These are phyloP conservation scores for Cornus florida DNA, from an alignment of 148 eudicot genomes.

Conservation along the genomic window DNA sequence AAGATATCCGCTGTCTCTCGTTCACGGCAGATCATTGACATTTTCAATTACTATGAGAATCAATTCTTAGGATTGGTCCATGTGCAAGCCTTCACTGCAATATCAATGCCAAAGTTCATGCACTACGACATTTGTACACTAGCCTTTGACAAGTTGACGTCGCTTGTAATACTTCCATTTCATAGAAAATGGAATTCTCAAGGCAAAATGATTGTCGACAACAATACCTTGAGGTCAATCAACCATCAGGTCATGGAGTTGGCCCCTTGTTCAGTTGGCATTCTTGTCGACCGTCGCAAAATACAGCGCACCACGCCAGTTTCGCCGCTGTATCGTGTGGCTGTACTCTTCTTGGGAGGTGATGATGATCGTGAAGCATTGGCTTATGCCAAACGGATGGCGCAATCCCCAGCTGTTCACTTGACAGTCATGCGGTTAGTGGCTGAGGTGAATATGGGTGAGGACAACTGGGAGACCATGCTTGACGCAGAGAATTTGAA, in stretches of 20 bases:
- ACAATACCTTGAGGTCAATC: constrained; percentile 7
- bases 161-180: constrained; percentile 38
- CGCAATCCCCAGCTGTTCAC: constrained; percentile 7
- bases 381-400: constrained; percentile 32
- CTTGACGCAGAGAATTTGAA: constrained; percentile 16
- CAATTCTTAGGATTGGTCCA: constrained; percentile 13
- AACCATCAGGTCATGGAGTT: constrained; percentile 22
- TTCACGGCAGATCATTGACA: constrained; percentile 20
- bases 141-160: constrained; percentile 33
- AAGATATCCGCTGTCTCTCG: constrained; percentile 21
- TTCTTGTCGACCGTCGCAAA: constrained; percentile 35
- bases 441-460: neutral
- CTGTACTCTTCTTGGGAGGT: constrained; percentile 34
- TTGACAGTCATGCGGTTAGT: constrained; percentile 18
- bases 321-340: constrained; percentile 9
- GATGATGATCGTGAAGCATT: constrained; percentile 37
- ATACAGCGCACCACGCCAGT: neutral
- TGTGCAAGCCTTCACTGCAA: constrained; percentile 29
- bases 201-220: constrained; percentile 28
- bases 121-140: constrained; percentile 36
- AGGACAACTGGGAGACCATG: neutral
- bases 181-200: constrained; percentile 42
- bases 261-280: constrained; percentile 37
- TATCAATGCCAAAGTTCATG: constrained; percentile 29
- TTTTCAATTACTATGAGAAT: constrained; percentile 11